Conservation (phyloP, 2,329 filamentous ascomycete species). For the Cladosporium cucumerinum region DNA sequence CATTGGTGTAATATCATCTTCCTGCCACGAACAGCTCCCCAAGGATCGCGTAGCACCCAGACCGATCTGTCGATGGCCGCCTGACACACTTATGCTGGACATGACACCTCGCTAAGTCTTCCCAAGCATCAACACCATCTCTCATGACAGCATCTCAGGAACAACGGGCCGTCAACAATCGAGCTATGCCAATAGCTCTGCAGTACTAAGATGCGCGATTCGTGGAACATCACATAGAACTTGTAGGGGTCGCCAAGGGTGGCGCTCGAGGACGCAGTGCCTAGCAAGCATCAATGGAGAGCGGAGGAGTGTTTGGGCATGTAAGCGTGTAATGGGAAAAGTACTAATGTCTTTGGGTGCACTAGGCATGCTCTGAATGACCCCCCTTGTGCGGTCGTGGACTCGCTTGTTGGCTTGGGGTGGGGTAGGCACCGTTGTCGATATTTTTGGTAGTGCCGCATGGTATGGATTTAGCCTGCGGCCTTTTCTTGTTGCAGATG, state of each 20-base stretch:
- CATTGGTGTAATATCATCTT: not conserved
- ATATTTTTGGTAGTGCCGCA: not conserved
- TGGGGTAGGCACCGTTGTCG: not conserved
- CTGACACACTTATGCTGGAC: not conserved
- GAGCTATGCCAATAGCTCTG: not conserved
- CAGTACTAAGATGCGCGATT: not conserved
- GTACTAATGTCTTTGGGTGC: not conserved
- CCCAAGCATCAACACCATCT: not conserved
- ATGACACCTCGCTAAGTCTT: not conserved
- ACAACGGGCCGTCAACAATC: not conserved
- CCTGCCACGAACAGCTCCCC: not conserved
- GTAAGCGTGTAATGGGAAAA: not conserved
- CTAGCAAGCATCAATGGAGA: not conserved
- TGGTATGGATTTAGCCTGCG: not conserved
- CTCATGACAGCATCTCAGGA: not conserved
- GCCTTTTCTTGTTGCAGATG: not conserved
- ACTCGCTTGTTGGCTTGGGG: not conserved
- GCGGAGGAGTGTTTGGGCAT: not conserved
- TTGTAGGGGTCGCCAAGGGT: not conserved
- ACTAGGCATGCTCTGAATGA: not conserved
- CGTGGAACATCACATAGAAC: conserved; percentile 11
- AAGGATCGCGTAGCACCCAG: not conserved
- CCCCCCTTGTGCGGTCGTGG: not conserved
- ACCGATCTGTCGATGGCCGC: not conserved
- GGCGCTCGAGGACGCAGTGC: not conserved